These are phyloP conservation scores for Phialemonium atrogriseum DNA, from an alignment of 2,329 filamentous ascomycete genomes.

Conservation along the genomic window DNA sequence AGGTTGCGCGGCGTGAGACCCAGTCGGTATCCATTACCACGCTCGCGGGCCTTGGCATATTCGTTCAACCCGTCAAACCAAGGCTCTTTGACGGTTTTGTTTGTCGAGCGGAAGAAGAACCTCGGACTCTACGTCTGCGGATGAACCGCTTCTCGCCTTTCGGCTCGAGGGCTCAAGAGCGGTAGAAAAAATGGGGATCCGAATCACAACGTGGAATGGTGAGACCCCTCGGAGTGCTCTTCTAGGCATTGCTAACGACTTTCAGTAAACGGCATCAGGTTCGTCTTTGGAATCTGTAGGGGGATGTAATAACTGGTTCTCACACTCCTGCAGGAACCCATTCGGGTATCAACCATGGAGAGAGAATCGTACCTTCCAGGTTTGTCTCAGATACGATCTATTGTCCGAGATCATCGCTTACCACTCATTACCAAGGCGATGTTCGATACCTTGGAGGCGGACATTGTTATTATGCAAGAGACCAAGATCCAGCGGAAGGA, in stretches of 20 bases:
- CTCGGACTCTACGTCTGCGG: too few species aligned
- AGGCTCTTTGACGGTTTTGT: too few species aligned
- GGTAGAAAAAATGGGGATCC: conserved; percentile 73
- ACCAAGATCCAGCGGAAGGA: conserved; percentile 94
- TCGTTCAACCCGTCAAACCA: too few species aligned
- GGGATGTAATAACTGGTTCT: background rate
- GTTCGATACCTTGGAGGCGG: conserved; percentile 88
- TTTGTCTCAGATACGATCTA: conserved; percentile 19
- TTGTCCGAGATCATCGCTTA: background rate
- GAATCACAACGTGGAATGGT: conserved; percentile 87
- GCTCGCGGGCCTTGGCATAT: too few species aligned
- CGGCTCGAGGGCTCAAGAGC: too few species aligned
- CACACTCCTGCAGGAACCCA: conserved; percentile 52
- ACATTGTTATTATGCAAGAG: conserved; percentile 93
- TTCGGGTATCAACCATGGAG: conserved; percentile 82
- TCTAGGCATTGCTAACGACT: background rate
- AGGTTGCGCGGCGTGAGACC: too few species aligned
- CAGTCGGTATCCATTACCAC: too few species aligned
- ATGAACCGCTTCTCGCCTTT: too few species aligned
- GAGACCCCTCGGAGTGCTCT: conserved; percentile 16
- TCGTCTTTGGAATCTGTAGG: conserved; percentile 3
- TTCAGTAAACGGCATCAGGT: conserved; percentile 71
- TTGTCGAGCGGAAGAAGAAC: too few species aligned
- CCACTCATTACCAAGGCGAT: conserved; percentile 58
- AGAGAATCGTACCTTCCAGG: conserved; percentile 60